These are phyloP conservation scores for Pachysandra terminalis DNA, from an alignment of 164 flowering plant genomes.

Conservation along the genomic window DNA sequence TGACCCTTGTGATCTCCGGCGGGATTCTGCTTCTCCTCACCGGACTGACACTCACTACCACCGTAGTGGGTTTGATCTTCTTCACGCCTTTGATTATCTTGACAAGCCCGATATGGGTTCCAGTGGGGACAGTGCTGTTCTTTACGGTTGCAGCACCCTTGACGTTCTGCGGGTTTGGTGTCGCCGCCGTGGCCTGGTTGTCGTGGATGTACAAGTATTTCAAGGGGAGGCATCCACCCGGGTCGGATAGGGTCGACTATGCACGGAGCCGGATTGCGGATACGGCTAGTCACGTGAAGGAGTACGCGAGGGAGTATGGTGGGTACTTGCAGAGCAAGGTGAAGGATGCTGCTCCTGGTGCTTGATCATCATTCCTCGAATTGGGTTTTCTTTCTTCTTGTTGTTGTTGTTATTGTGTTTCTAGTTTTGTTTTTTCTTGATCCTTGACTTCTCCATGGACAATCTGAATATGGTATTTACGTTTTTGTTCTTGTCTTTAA, in stretches of 20 bases:
- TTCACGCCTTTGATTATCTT: conserved; percentile 59
- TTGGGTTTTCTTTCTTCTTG: neutral
- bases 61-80: conserved; percentile 52
- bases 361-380: conserved; percentile 27
- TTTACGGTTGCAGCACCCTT: conserved; percentile 36
- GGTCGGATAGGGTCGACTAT: conserved; percentile 63
- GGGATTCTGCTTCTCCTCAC: conserved; percentile 57
- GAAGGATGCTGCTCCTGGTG: conserved; percentile 92
- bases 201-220: conserved; percentile 73
- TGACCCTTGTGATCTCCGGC: conserved; percentile 57
- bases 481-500: no score
- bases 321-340: conserved; percentile 71
- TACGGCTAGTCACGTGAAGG: conserved; percentile 79
- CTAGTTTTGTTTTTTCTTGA: neutral
- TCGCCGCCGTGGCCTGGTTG: conserved; percentile 34
- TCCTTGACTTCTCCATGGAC: no score
- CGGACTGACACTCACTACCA: conserved; percentile 61
- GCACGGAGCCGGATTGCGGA: conserved; percentile 77
- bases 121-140: conserved; percentile 45
- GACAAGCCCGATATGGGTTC: conserved; percentile 86
- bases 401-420: no score
- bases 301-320: conserved; percentile 81
- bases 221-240: conserved; percentile 54
- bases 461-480: no score
- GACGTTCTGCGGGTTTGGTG: conserved; percentile 42